phyloP scores from a whole-genome alignment of 2,329 filamentous ascomycete species.

The Botrytis porri region DNA sequence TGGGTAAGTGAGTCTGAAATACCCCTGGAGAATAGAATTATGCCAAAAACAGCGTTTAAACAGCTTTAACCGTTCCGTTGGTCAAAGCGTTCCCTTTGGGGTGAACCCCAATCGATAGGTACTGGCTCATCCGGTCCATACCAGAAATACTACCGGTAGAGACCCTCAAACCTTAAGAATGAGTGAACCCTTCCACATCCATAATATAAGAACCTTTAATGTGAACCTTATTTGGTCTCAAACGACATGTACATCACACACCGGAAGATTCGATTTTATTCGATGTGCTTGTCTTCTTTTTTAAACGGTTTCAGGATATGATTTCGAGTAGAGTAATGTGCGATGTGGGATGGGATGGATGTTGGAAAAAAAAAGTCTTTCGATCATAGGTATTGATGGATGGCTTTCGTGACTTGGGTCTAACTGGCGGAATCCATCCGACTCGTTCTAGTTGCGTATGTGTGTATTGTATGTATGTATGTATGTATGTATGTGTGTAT shows the following conservation, averaged over 20 bases:
- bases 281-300: neutral
- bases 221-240: neutral
- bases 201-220: neutral
- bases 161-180: neutral
- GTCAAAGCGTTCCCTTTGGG: neutral
- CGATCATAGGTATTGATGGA: neutral
- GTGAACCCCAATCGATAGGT: neutral
- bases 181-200: neutral
- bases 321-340: neutral
- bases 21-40: neutral
- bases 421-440: neutral
- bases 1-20: neutral
- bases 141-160: neutral
- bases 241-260: neutral
- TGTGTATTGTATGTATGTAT: too few relatives aligned
- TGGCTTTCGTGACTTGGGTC: neutral
- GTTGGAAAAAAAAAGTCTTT: neutral
- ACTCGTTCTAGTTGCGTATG: neutral
- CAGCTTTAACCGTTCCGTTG: neutral
- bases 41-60: neutral
- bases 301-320: neutral
- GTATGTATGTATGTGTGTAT: neutral
- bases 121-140: too few relatives aligned
- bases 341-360: neutral
- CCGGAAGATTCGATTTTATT: neutral